phyloP scores from a whole-genome alignment of 2,329 filamentous ascomycete species.

The Lasiodiplodia theobromae region DNA sequence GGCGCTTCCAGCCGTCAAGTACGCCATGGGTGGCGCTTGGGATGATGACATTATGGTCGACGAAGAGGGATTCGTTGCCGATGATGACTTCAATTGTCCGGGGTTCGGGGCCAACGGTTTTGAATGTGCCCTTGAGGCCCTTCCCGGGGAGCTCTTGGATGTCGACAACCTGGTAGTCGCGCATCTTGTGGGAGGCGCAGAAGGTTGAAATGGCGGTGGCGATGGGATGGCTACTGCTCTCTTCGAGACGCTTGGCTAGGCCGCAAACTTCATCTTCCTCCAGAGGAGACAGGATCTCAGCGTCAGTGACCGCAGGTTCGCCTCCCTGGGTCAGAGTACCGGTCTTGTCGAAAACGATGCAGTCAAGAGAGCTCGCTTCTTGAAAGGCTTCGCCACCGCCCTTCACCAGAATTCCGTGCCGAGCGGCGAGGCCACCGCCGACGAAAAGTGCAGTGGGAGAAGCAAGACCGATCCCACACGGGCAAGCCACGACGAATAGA shows the following conservation, averaged over 20 bases:
- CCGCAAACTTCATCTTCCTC: constrained; percentile 54
- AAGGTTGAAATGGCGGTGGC: constrained; percentile 73
- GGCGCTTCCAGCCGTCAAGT: constrained; percentile 50
- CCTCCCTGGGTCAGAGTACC: constrained; percentile 79
- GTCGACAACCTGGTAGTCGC: constrained; percentile 37
- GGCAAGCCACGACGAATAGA: constrained; percentile 86
- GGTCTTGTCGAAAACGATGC: constrained; percentile 88
- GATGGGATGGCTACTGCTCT: constrained; percentile 76
- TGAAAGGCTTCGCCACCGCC: constrained; percentile 87
- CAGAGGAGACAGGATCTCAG: constrained; percentile 48
- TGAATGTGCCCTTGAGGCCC: constrained; percentile 69
- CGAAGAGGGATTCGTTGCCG: constrained; percentile 77
- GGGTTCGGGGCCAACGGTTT: constrained; percentile 37
- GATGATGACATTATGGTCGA: constrained; percentile 45
- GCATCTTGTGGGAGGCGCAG: constrained; percentile 52
- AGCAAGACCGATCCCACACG: constrained; percentile 83
- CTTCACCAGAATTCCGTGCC: constrained; percentile 81
- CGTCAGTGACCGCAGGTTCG: constrained; percentile 71
- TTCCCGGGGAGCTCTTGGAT: constrained; percentile 75
- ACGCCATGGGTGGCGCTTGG: constrained; percentile 32
- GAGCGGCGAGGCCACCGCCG: constrained; percentile 79
- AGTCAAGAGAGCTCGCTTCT: constrained; percentile 78
- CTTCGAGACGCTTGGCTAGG: constrained; percentile 68
- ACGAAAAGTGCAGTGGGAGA: constrained; percentile 86
- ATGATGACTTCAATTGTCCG: constrained; percentile 62